phyloP scores from a whole-genome alignment of 1,284 basidiomycete genomes.

The Bothia castanella region DNA sequence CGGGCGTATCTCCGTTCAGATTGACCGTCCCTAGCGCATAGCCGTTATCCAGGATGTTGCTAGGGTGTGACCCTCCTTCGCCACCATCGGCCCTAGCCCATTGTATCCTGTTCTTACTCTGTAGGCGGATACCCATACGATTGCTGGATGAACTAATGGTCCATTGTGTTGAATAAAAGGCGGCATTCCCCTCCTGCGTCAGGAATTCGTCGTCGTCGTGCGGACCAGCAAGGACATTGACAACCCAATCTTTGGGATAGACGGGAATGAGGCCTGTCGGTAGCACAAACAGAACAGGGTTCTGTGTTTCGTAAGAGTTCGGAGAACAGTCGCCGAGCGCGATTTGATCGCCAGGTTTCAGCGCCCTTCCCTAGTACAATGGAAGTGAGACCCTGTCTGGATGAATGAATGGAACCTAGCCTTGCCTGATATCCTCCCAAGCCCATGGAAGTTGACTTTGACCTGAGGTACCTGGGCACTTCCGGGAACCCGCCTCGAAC shows the following conservation, averaged over 20 bases:
- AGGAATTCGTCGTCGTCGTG: slow-evolving; percentile 61
- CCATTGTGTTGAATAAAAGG: slow-evolving; percentile 52
- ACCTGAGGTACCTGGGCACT: slow-evolving; percentile 56
- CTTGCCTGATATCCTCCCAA: slow-evolving; percentile 57
- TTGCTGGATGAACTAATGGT: slow-evolving; percentile 56
- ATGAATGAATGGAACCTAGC: not conserved
- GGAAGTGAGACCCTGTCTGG: not conserved
- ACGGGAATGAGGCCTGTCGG: slow-evolving; percentile 35
- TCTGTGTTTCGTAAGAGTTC: slow-evolving; percentile 16
- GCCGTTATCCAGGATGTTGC: slow-evolving; percentile 68
- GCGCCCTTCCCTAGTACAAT: slow-evolving; percentile 45
- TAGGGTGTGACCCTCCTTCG: slow-evolving; percentile 69
- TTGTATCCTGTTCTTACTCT: slow-evolving; percentile 39
- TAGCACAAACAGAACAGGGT: slow-evolving; percentile 10
- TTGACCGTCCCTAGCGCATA: slow-evolving; percentile 61
- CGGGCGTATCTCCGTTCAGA: slow-evolving; percentile 70
- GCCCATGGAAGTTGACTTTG: slow-evolving; percentile 60
- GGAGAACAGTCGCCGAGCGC: slow-evolving; percentile 35
- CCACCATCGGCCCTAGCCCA: slow-evolving; percentile 64
- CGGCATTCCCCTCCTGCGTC: slow-evolving; percentile 42
- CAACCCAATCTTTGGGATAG: slow-evolving; percentile 49
- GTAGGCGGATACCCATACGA: slow-evolving; percentile 55
- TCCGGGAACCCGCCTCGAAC: slow-evolving; percentile 60
- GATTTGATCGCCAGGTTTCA: slow-evolving; percentile 47
- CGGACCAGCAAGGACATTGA: slow-evolving; percentile 59